Evolutionary conservation across 257 asterid species (phyloP).

Genomic region (Solanum bulbocastanum): DNA sequence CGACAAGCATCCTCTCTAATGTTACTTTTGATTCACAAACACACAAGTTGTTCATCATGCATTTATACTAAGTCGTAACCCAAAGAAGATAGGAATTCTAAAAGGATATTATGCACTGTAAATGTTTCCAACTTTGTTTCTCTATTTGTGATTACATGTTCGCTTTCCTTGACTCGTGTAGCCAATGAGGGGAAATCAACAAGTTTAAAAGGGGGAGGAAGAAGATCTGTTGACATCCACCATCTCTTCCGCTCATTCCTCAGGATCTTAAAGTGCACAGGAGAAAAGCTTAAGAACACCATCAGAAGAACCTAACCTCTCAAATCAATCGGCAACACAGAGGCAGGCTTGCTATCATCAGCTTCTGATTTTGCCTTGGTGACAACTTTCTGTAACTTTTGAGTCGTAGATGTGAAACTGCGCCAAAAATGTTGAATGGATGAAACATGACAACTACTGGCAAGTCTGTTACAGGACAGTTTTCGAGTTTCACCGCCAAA

Average conservation of each 20-base stretch:
- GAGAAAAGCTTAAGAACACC: not conserved
- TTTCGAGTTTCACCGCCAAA: conserved; percentile 14
- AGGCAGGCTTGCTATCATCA: conserved; percentile 35
- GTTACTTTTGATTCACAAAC: not conserved
- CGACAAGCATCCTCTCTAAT: not conserved
- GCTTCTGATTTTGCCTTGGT: conserved; percentile 55
- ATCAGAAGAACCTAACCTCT: conserved; percentile 32
- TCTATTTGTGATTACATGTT: not conserved
- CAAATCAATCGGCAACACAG: conserved; percentile 53
- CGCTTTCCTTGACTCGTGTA: not conserved
- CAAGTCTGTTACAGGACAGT: conserved; percentile 37
- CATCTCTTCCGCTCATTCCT: not conserved
- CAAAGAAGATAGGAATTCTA: not conserved
- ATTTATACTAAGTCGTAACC: not conserved
- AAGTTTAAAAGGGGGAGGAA: not conserved
- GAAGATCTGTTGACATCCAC: not conserved
- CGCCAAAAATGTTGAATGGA: conserved; percentile 29
- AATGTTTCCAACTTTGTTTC: not conserved
- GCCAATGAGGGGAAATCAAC: not conserved
- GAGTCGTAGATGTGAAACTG: conserved; percentile 35
- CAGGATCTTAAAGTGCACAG: not conserved
- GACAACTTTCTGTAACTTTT: conserved; percentile 21
- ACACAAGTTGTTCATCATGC: not conserved
- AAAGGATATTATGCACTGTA: not conserved
- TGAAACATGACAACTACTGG: conserved; percentile 44